Evolutionary conservation across 192 early-diverging fungal species (phyloP), one percentile per base, ranked within the genome.

Genomic region (Geranomyces variabilis): DNA sequence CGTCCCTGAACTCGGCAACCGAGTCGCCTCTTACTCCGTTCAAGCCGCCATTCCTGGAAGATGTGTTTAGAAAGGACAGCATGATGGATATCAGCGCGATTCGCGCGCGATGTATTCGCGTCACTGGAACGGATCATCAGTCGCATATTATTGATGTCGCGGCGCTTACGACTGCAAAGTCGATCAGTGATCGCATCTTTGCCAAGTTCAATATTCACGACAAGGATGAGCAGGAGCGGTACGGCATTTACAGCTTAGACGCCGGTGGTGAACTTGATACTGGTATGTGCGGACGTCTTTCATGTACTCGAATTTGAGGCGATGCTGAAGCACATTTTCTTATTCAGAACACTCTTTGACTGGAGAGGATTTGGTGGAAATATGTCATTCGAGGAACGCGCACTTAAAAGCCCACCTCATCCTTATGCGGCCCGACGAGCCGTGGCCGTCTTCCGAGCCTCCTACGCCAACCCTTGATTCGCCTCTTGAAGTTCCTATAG

Each of bases 111-210:
- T 90, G 87, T 34, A 88, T 96, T 30, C 82, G 90, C 22, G 90
- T 96, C 12, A 86, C 88, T 44, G 92, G 92, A 19, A 89, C 90
- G 10, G 90, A 90, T 36, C 84, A 91, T 47, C 85, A 93, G 66
- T 85, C 87, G 9, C 86, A 90, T 36, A 87, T 91, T 29, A 92
- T 96, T 44, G 83, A 90, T 59, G 88, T 96, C 26, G 30, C n/a
- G 8, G 82, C 87, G 68, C 79, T 85, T 13, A 84, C 72, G 47
- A 88, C 89, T 15, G 92, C 91, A 0, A 73, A 77, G 36, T 78
- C 81, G 19, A 88, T 96, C n/a, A 82, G 93, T 67, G 80, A 84
- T 57, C 85, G 83, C 34, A 87, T 96, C 12, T 77, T 93, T 44
- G 83, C 86, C 65, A 91, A 93, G 63, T 94, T 94, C 79, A 88